phyloP scores from a whole-genome alignment of 2,329 filamentous ascomycete genomes.

The Cercospora berteroae region DNA sequence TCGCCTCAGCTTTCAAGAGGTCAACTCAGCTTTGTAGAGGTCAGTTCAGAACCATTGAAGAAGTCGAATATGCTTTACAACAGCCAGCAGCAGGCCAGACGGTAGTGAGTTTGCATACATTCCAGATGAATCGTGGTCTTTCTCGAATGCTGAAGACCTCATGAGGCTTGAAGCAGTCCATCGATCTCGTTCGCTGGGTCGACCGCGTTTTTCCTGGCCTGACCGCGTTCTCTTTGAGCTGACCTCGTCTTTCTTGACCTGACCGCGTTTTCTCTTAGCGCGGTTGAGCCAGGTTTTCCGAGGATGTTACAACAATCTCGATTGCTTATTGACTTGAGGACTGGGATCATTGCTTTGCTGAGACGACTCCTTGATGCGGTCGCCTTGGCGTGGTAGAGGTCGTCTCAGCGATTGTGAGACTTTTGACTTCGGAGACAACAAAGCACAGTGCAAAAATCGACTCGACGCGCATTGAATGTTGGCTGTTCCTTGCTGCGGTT shows the following conservation, averaged over 20 bases:
- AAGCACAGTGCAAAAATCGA: neutral
- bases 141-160: neutral
- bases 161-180: neutral
- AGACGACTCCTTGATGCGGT: neutral
- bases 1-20: neutral
- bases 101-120: too few species aligned
- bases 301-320: neutral
- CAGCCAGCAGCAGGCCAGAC: too few species aligned
- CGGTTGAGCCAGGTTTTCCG: neutral
- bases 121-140: too few species aligned
- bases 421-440: neutral
- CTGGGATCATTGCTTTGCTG: neutral
- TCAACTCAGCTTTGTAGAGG: neutral
- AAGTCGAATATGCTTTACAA: neutral
- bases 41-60: neutral
- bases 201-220: neutral
- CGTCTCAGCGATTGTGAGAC: neutral
- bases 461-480: neutral
- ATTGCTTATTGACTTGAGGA: neutral
- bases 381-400: neutral
- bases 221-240: neutral
- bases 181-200: neutral
- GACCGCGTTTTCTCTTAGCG: neutral
- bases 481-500: neutral
- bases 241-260: neutral